Percentiles rank a stretch among this genome's conserved stretches.
These are phyloP conservation scores for Leishmania major DNA, from an alignment of 208 protist genomes.

Conservation along the genomic window DNA sequence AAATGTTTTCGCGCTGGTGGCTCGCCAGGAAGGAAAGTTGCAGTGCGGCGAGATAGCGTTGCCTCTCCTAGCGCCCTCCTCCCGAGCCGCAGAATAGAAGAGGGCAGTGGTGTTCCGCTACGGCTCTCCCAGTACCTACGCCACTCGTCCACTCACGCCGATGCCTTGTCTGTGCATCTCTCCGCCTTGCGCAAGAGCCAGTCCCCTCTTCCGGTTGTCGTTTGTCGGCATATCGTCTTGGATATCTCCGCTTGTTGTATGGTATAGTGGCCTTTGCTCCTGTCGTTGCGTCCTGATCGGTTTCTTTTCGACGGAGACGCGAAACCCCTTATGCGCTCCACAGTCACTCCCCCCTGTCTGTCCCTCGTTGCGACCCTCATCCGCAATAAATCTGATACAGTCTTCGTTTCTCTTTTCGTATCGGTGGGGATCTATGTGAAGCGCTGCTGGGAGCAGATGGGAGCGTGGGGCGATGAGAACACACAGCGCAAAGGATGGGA, in stretches of 20 bases:
- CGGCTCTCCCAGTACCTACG: background rate
- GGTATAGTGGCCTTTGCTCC: background rate
- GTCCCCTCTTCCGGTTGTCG: background rate
- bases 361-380: background rate
- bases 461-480: background rate
- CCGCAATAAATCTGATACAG: background rate
- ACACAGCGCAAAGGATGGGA: background rate
- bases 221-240: background rate
- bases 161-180: background rate
- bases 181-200: background rate
- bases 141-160: background rate
- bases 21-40: background rate
- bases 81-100: background rate
- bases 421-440: background rate
- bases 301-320: background rate
- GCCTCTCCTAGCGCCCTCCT: background rate
- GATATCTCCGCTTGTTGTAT: background rate
- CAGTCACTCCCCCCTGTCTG: background rate
- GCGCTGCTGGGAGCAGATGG: background rate
- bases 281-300: background rate
- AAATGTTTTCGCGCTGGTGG: background rate
- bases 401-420: background rate
- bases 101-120: background rate
- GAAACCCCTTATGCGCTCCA: background rate
- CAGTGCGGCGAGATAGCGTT: background rate